These are phyloP conservation scores for Tritrichomonas musculus DNA, from an alignment of 208 protist genomes.

Conservation along the genomic window DNA sequence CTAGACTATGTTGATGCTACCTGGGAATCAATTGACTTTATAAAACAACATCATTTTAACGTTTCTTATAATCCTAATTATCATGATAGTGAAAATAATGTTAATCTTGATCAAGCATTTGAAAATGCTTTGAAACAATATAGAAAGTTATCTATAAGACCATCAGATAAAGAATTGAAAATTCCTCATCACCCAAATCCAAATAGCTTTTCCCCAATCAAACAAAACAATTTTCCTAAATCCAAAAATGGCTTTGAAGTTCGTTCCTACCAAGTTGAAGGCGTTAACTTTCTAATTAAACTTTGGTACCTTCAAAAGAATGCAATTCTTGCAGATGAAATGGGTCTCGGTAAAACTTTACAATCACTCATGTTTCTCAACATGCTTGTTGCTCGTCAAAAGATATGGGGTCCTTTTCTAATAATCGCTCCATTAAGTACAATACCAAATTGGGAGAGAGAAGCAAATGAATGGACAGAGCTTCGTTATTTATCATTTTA, in stretches of 20 bases:
- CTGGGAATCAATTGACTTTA: constrained; percentile 52
- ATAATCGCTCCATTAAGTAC: constrained; percentile 53
- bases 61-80: too few relatives aligned
- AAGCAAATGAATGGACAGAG: constrained; percentile 39
- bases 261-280: constrained; percentile 48
- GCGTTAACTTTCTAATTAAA: constrained; percentile 49
- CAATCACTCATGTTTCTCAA: constrained; percentile 35
- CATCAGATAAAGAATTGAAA: too few relatives aligned
- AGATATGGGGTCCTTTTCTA: constrained; percentile 45
- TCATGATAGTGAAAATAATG: too few relatives aligned
- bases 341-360: constrained; percentile 51
- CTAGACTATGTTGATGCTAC: constrained; percentile 55
- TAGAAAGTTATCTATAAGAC: too few relatives aligned
- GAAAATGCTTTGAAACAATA: neutral
- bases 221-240: neutral
- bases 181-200: neutral
- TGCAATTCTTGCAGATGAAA: constrained; percentile 53
- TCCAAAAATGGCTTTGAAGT: constrained; percentile 38
- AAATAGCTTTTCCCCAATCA: too few relatives aligned
- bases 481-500: constrained; percentile 20
- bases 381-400: neutral
- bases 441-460: constrained; percentile 49
- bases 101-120: too few relatives aligned
- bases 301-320: constrained; percentile 45
- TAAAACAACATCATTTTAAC: too few relatives aligned